Percentiles rank a stretch among this genome's conserved stretches.
These are phyloP conservation scores for Apiospora aurea DNA, from an alignment of 2,329 filamentous ascomycete species.

Conservation along the genomic window DNA sequence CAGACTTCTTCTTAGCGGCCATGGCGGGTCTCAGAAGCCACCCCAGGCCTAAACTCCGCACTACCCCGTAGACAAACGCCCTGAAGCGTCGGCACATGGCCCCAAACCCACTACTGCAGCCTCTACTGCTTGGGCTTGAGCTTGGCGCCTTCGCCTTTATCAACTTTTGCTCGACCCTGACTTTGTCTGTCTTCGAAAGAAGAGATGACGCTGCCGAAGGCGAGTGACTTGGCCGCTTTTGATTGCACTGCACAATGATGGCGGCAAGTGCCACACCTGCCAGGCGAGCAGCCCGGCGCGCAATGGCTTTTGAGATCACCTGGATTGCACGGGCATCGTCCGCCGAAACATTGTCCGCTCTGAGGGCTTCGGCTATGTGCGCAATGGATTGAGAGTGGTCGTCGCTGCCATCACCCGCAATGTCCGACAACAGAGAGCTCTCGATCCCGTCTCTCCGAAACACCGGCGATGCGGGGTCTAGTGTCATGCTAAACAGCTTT, in stretches of 20 bases:
- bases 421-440: conserved; percentile 70
- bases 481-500: conserved; percentile 25
- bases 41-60: conserved; percentile 15
- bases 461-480: conserved; percentile 43
- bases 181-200: too few species aligned
- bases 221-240: too few species aligned
- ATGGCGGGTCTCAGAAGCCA: not conserved
- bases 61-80: conserved; percentile 1
- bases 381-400: conserved; percentile 59
- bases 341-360: conserved; percentile 50
- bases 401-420: conserved; percentile 63
- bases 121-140: not conserved
- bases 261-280: conserved; percentile 70
- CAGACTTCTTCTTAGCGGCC: not conserved
- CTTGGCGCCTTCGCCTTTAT: too few species aligned
- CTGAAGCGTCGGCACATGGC: conserved; percentile 21
- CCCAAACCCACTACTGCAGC: not conserved
- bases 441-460: conserved; percentile 72
- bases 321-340: conserved; percentile 70
- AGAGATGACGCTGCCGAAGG: too few species aligned
- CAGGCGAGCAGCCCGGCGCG: conserved; percentile 70
- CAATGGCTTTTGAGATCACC: conserved; percentile 67
- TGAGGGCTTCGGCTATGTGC: conserved; percentile 41
- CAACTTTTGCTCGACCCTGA: too few species aligned
- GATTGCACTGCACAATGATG: conserved; percentile 66